Evolutionary conservation across 1,284 basidiomycete species (phyloP), one percentile per base, ranked within the genome.

Genomic region (Cutaneotrichosporon sp.): DNA sequence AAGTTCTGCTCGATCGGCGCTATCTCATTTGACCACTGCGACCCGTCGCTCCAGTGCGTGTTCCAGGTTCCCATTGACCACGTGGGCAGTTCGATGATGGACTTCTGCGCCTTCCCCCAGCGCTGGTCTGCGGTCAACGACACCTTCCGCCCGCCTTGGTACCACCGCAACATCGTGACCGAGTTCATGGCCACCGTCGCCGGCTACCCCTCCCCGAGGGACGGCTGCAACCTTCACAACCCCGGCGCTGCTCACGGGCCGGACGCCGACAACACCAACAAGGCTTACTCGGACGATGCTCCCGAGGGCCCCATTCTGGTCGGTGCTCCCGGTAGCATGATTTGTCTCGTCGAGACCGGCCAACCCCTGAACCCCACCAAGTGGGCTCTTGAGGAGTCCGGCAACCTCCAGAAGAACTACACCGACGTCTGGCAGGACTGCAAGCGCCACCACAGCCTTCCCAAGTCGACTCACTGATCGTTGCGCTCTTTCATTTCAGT

Each of bases 1-100:
- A 84, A 83, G 65, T 86, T 86, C 72, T 76, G 81, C 64, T 79
- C 79, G 57, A 80, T 85, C 51, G 84, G 84, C 27, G 81, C 80
- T 51, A 82, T 86, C 61, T 80, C 81, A 31, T 82, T 80, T 53
- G 74, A 73, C 58, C 67, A 73, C 51, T 61, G 65, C 11, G 70
- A 73, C 45, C 70, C 70, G 2, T 57, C 52, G 14, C 63, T 68
- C 62, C 70, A 61, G 46, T 62, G 57, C 14, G 67, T 70, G 9
- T 60, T 67, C 43, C 63, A 61, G 11, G 59, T 49, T 19, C 62
- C 58, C 19, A 42, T 52, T 39, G 66, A 84, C 83, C 67, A 83
- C 81, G 68, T 81, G 64, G 84, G 82, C 66, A 83, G 80, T 11
- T 84, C 39, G 37, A 61, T 46, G 52, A 55, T 53, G 62, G 64